Conservation (phyloP, 2,329 filamentous ascomycete species). For the Xylariaceae sp. region DNA sequence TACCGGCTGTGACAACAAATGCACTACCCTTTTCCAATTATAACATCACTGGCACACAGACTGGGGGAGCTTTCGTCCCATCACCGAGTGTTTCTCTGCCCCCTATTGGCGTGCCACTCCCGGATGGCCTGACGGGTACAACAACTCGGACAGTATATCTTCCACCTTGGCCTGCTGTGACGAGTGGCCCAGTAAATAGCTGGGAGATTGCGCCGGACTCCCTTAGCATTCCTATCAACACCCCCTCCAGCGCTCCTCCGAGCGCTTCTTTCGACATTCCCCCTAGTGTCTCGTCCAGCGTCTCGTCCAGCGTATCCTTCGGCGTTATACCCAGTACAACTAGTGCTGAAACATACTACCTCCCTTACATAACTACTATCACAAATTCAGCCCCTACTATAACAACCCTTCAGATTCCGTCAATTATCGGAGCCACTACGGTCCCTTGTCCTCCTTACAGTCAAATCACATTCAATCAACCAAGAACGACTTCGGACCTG, state of each 20-base stretch:
- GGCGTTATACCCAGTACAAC: not conserved
- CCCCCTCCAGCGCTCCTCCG: not conserved
- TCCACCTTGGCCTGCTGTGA: constrained; percentile 11
- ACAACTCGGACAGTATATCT: constrained; percentile 5
- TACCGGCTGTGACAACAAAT: not conserved
- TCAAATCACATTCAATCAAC: not conserved
- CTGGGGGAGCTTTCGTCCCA: not conserved
- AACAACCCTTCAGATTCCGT: not conserved
- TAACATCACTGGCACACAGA: not conserved
- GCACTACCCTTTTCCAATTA: constrained; percentile 4
- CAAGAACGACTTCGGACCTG: not conserved
- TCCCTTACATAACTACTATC: not conserved
- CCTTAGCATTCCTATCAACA: too few species aligned
- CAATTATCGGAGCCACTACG: not conserved
- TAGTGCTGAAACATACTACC: not conserved
- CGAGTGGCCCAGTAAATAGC: not conserved
- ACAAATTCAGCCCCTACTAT: not conserved
- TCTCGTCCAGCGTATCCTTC: not conserved
- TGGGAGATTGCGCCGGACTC: too few species aligned
- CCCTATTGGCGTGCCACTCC: not conserved
- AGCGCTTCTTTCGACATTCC: too few species aligned
- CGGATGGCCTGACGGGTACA: constrained; percentile 2
- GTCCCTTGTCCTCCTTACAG: not conserved
- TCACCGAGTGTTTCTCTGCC: constrained; percentile 5
- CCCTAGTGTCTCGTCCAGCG: too few species aligned